These are phyloP conservation scores for Venturia pyrina DNA, from an alignment of 2,329 filamentous ascomycete species.

Conservation along the genomic window DNA sequence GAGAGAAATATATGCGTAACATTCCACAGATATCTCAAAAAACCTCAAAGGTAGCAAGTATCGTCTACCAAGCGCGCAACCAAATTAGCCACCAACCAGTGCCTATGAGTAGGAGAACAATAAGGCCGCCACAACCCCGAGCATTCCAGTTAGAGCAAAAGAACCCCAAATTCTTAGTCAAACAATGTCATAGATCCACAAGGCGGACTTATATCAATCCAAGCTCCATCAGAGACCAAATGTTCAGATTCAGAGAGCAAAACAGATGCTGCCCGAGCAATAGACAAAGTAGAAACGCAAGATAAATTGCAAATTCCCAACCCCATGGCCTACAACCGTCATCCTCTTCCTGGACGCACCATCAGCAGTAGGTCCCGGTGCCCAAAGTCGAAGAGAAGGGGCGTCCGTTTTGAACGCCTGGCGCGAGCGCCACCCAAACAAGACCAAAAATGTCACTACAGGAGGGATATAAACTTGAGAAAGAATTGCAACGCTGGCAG, in stretches of 20 bases:
- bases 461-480: background rate
- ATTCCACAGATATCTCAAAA: background rate
- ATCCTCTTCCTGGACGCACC: background rate
- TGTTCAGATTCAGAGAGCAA: background rate
- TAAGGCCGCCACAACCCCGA: background rate
- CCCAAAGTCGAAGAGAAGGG: background rate
- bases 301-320: background rate
- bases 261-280: background rate
- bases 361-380: background rate
- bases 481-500: background rate
- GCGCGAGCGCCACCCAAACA: background rate
- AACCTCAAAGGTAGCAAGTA: background rate
- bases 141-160: background rate
- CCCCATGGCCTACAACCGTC: background rate
- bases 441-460: background rate
- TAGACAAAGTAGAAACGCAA: background rate
- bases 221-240: background rate
- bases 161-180: background rate
- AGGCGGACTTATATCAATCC: background rate
- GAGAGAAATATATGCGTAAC: background rate
- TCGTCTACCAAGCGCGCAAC: background rate
- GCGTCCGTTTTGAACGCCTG: background rate
- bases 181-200: background rate
- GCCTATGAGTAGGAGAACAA: background rate
- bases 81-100: background rate